Base-by-base conservation (phyloP, 2,329 filamentous ascomycete genomes). In the Penicillium oxalicum region DNA sequence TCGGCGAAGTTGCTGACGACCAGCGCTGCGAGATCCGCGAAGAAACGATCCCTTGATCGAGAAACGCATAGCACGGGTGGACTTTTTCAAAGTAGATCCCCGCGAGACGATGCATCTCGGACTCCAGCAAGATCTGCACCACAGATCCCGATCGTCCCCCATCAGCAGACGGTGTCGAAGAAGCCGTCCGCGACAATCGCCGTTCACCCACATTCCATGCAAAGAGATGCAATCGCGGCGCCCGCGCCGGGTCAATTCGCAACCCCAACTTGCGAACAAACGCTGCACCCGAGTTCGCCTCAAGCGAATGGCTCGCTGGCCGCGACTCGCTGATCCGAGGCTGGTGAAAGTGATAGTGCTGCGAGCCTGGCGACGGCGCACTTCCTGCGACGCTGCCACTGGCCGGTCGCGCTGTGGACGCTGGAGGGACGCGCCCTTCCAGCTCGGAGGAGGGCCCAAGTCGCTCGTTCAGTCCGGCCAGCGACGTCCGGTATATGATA, bases 271-370 rank as follows among this genome's bases (percentile, higher is more conserved):
- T 70, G 46, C 77, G 66, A 7, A 80, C 72, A 58, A 82, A 82
- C 0, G 78, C 77, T 0, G 79, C 75, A 0, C 77, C 78, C 0
- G 78, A 81, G 51, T 82, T 81, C 33, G 76, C 79, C 53, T 81
- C 77, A 3, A 80, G 64, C 0, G 76, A 76, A 41, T 61, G 45
- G 36, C 49, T 49, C n/a, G 44, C 40, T 11, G 35, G 41, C 9
- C 41, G 49, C 9, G 45, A 9, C 2, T 46, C 45, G 6, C 47
- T 52, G 6, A 41, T 39, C 1, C 45, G 51, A 9, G 18, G 32
- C 9, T 39, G 18, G 18, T 18, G 18, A 18, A 18, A 2, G 18
- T 18, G 18, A 18, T 18, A 18, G 18, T 18, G 18, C 18, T 18
- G 40, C 2, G 52, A 50, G n/a, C 26, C 46, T n/a, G 55, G 56